These are phyloP conservation scores for Rhizopus arrhizus DNA, from an alignment of 371 early-diverging fungal genomes.

Conservation along the genomic window DNA sequence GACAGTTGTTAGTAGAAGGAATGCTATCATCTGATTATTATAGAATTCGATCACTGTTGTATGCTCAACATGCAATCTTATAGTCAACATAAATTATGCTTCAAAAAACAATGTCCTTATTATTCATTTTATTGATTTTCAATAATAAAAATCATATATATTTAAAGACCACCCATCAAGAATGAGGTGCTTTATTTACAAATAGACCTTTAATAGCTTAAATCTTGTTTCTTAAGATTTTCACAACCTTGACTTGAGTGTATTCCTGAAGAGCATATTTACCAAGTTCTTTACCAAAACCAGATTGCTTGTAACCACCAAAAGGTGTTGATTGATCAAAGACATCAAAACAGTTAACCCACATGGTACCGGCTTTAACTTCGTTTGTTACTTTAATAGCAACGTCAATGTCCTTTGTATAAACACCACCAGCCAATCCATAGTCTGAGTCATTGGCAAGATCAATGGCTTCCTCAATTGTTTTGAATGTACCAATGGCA, in stretches of 20 bases:
- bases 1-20: conserved; percentile 64
- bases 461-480: conserved; percentile 75
- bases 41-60: conserved; percentile 61
- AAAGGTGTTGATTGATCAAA: conserved; percentile 71
- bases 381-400: conserved; percentile 63
- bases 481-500: conserved; percentile 73
- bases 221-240: conserved; percentile 9
- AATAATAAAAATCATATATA: no score
- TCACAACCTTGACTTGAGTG: conserved; percentile 69
- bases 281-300: conserved; percentile 82
- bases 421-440: conserved; percentile 89
- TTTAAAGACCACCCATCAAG: no score
- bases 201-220: background rate
- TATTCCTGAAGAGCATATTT: conserved; percentile 74
- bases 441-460: conserved; percentile 78
- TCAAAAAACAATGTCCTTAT: no score
- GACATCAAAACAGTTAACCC: conserved; percentile 48
- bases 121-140: no score
- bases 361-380: conserved; percentile 73
- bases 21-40: conserved; percentile 61
- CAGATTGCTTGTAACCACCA: conserved; percentile 89
- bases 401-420: conserved; percentile 66
- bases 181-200: no score
- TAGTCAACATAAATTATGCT: conserved; percentile 24
- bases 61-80: conserved; percentile 66